A percentile compares a stretch with the other conserved stretches of the same genome.
phyloP scores from a whole-genome alignment of 192 early-diverging fungal genomes.

The Dissophora globulifera region DNA sequence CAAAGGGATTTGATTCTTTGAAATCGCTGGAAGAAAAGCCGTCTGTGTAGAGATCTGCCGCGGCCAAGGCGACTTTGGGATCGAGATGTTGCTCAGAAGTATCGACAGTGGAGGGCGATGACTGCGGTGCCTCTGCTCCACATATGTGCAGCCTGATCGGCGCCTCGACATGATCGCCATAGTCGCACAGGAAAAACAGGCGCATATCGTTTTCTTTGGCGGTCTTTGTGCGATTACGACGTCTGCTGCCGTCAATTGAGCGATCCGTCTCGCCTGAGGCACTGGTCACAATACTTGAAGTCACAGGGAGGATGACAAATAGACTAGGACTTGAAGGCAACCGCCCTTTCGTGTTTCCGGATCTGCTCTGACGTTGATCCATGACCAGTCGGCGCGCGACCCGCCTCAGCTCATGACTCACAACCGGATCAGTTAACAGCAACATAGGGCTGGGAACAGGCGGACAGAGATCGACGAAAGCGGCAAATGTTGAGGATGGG shows the following conservation, averaged over 20 bases:
- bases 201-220: not conserved
- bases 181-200: conserved; percentile 38
- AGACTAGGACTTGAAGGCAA: conserved; percentile 13
- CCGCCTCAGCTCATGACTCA: conserved; percentile 6
- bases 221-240: too few relatives aligned
- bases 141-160: conserved; percentile 17
- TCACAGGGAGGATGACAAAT: conserved; percentile 34
- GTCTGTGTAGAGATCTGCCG: too few relatives aligned
- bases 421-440: conserved; percentile 8
- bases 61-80: too few relatives aligned
- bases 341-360: too few relatives aligned
- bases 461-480: not conserved
- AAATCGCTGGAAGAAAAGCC: too few relatives aligned
- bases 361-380: not conserved
- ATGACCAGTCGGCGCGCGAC: conserved; percentile 14
- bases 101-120: not conserved
- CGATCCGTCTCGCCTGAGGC: too few relatives aligned
- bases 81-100: too few relatives aligned
- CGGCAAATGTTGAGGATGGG: not conserved
- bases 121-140: not conserved
- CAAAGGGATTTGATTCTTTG: not conserved
- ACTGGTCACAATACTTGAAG: too few relatives aligned
- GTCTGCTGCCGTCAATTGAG: too few relatives aligned
- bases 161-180: conserved; percentile 1
- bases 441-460: not conserved